A percentile compares a stretch with the other conserved stretches of the same genome.
These are phyloP conservation scores for Linnemannia exigua DNA, from an alignment of 192 early-diverging fungal genomes.

Conservation along the genomic window DNA sequence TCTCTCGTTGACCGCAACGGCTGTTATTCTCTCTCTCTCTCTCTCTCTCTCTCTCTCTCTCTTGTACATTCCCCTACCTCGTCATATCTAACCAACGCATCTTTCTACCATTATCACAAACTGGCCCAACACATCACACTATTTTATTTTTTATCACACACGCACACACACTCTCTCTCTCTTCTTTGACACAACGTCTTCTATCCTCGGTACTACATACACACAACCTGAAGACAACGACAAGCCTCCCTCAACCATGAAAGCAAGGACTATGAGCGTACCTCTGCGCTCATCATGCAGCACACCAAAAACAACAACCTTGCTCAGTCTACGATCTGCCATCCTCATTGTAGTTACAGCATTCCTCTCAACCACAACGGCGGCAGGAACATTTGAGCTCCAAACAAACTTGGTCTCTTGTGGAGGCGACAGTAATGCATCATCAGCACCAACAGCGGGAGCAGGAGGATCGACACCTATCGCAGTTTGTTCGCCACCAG, in stretches of 20 bases:
- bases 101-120: neutral
- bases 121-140: neutral
- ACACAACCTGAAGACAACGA: neutral
- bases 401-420: constrained; percentile 43
- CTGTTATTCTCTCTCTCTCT: neutral
- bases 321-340: neutral
- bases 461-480: neutral
- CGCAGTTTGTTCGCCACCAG: constrained; percentile 24
- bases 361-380: neutral
- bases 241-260: neutral
- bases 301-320: neutral
- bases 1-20: neutral
- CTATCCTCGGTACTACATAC: neutral
- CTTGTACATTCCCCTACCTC: too few species aligned
- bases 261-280: neutral
- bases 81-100: neutral
- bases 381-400: constrained; percentile 33
- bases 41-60: too few species aligned
- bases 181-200: too few species aligned
- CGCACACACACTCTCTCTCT: neutral
- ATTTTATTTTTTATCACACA: neutral
- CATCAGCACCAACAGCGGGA: too few species aligned
- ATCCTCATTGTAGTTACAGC: neutral
- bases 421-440: neutral
- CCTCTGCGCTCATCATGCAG: neutral